Evolutionary conservation across 805 yeast genomes (phyloP).

Genomic region (Saturnispora sekii): DNA sequence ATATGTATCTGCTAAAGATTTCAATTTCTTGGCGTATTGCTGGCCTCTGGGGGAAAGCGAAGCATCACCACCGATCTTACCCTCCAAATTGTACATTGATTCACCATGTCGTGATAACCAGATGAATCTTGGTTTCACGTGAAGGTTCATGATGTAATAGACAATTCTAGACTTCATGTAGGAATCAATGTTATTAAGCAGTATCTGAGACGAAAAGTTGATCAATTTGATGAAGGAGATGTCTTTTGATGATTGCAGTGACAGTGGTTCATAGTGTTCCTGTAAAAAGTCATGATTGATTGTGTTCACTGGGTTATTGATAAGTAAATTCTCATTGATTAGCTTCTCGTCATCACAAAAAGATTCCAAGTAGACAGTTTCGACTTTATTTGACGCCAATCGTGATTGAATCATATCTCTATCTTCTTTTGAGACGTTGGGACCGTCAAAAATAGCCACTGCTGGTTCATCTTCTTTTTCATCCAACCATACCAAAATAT

Average conservation of each 20-base stretch:
- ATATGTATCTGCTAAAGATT: constrained; percentile 59
- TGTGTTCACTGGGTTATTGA: constrained; percentile 67
- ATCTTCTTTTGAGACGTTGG: constrained; percentile 71
- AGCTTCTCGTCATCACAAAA: constrained; percentile 79
- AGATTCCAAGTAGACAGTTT: constrained; percentile 88
- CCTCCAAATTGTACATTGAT: constrained; percentile 81
- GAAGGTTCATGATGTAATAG: constrained; percentile 91
- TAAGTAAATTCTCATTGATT: constrained; percentile 61
- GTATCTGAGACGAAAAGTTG: constrained; percentile 80
- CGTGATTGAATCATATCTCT: constrained; percentile 50
- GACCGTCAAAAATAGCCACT: constrained; percentile 91
- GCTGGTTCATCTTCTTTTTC: constrained; percentile 55
- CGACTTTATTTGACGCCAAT: constrained; percentile 55
- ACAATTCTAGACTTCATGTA: constrained; percentile 89
- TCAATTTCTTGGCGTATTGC: constrained; percentile 73
- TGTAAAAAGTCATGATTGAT: constrained; percentile 62
- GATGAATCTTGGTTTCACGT: constrained; percentile 82
- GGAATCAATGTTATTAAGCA: constrained; percentile 78
- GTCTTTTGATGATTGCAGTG: constrained; percentile 44
- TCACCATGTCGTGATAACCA: constrained; percentile 97
- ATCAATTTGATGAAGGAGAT: constrained; percentile 80
- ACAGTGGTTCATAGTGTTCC: constrained; percentile 67
- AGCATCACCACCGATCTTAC: constrained; percentile 95
- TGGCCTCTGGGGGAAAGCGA: constrained; percentile 75
- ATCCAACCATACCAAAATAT: constrained; percentile 69